phyloP scores from a whole-genome alignment of 1,139 yeast species.

The Saccharomycopsis phalli region DNA sequence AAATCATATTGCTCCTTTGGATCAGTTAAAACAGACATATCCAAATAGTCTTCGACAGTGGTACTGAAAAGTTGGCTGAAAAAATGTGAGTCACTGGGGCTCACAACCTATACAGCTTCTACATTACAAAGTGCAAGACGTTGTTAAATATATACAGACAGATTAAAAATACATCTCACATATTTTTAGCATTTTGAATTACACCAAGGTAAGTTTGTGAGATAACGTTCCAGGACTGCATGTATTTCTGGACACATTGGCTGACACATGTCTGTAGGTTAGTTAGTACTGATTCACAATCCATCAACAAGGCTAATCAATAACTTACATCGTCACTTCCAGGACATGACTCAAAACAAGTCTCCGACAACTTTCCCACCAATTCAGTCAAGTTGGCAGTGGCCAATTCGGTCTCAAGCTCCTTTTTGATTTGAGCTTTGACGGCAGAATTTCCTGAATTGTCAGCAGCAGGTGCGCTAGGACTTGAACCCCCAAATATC shows the following conservation, averaged over 20 bases:
- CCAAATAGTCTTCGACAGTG: background rate
- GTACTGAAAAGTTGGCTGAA: background rate
- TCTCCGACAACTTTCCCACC: conserved; percentile 78
- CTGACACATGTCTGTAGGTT: conserved; percentile 43
- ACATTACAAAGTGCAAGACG: too few species aligned
- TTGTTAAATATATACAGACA: background rate
- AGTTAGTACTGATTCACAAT: conserved; percentile 26
- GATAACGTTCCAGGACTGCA: conserved; percentile 84
- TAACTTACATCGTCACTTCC: conserved; percentile 33
- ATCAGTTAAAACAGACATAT: conserved; percentile 23
- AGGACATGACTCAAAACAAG: conserved; percentile 74
- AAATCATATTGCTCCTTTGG: conserved; percentile 66
- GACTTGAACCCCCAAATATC: conserved; percentile 34
- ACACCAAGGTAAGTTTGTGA: conserved; percentile 69
- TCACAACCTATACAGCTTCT: too few species aligned
- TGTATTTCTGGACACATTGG: conserved; percentile 77
- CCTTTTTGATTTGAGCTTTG: conserved; percentile 58
- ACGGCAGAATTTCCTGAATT: conserved; percentile 28
- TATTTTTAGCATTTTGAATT: conserved; percentile 46
- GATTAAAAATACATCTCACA: background rate
- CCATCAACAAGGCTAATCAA: too few species aligned
- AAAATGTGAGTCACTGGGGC: background rate
- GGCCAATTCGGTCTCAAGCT: conserved; percentile 76
- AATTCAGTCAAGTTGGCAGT: conserved; percentile 83
- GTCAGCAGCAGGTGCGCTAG: conserved; percentile 25